These are phyloP conservation scores for Ascomycota sp. DNA, from an alignment of 2,329 filamentous ascomycete species.

Conservation along the genomic window DNA sequence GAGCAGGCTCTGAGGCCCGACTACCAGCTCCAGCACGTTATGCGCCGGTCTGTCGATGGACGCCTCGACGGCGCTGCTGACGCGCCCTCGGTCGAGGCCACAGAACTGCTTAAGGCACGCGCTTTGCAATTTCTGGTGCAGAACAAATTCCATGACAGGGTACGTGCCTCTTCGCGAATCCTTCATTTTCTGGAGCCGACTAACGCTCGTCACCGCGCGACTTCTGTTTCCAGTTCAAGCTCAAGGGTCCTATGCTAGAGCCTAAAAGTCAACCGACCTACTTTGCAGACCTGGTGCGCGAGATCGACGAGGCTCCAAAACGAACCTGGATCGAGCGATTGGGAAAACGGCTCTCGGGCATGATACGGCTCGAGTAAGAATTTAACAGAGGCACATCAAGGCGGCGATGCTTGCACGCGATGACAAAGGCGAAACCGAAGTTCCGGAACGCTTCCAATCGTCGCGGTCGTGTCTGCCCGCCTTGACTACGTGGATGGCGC, in stretches of 20 bases:
- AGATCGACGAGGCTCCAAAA: slow-evolving; percentile 42
- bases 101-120: slow-evolving; percentile 35
- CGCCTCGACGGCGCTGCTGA: slow-evolving; percentile 10
- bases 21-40: slow-evolving; percentile 37
- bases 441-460: too few relatives aligned
- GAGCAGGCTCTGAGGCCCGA: slow-evolving; percentile 42
- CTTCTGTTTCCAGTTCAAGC: slow-evolving; percentile 12
- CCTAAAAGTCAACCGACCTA: slow-evolving; percentile 45
- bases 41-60: slow-evolving; percentile 18
- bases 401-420: too few relatives aligned
- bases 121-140: slow-evolving; percentile 37
- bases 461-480: too few relatives aligned
- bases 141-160: slow-evolving; percentile 36
- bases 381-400: not conserved
- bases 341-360: slow-evolving; percentile 33
- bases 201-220: not conserved
- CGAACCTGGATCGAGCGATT: slow-evolving; percentile 31
- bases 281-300: slow-evolving; percentile 37
- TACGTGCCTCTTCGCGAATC: slow-evolving; percentile 7
- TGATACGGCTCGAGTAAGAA: slow-evolving; percentile 33
- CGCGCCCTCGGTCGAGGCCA: slow-evolving; percentile 19
- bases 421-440: too few relatives aligned
- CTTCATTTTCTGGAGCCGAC: not conserved
- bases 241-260: slow-evolving; percentile 27
- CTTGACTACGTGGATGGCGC: too few relatives aligned